Base-by-base conservation (phyloP, 208 protist species). In the Acanthamoeba sp. region DNA sequence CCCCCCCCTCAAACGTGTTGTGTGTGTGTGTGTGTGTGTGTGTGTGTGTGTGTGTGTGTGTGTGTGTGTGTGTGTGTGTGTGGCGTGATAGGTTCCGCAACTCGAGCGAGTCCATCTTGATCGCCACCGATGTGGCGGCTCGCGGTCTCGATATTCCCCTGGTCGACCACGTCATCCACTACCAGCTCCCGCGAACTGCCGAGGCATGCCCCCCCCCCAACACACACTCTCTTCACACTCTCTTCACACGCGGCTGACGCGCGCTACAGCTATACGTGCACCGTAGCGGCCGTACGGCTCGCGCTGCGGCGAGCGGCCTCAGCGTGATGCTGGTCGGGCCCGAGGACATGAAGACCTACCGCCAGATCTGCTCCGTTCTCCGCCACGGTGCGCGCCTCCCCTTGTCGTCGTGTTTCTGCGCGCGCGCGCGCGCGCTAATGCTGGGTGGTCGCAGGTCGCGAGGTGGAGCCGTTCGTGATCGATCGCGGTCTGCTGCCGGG, bases 131-230 rank as follows among this genome's bases (percentile, higher is more conserved):
- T 95, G 97, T 98, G 14, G 96, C 97, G 1, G 97, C 97, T 2
- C 93, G 97, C 57, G 97, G 97, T 71, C 73, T 99, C 9, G 99
- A 99, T 97, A 98, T 99, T 91, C 97, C 97, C n/a, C 97, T 96
- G 10, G 96, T 99, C 34, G 96, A 98, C 80, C 98, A 99, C 94
- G 99, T 99, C 9, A 95, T 99, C 29, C 99, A 99, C 95, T 99
- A 98, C 95, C 99, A 99, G 95, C 95, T 99, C 22, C 99, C 99
- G 29, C 97, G 98, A 34, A 97, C 96, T 1, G 98, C 98, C 2
- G 98, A 99, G 82, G 97, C 97, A 10, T 32, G 32, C 71, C 32
- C 27, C 71, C 36, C 22, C 36, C 18, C 45, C 45, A 18, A 18
- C 4, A 14, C 9, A 6, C 1, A 14, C 6, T 22, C 6, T 24